phyloP scores from a whole-genome alignment of 1,139 yeast species.

The Candida frijolesensis region DNA sequence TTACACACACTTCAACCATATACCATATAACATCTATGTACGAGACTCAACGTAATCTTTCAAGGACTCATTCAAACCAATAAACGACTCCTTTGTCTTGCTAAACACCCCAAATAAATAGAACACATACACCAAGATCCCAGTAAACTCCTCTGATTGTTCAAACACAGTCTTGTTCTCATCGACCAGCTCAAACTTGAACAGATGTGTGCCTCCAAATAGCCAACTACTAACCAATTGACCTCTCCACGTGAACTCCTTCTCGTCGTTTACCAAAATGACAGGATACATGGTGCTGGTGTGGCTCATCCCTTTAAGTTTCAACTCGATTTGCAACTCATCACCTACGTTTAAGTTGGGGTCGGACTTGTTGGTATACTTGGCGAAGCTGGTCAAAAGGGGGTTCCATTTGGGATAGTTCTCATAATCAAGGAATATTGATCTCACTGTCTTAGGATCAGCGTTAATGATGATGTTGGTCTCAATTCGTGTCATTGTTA shows the following conservation, averaged over 20 bases:
- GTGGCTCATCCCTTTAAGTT: slow-evolving; percentile 15
- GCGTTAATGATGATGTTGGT: slow-evolving; percentile 19
- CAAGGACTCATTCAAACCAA: slow-evolving; percentile 15
- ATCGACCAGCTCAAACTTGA: slow-evolving; percentile 15
- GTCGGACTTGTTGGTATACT: slow-evolving; percentile 13
- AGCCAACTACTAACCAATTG: slow-evolving; percentile 16
- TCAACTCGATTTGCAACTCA: slow-evolving; percentile 18
- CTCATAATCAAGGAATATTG: slow-evolving; percentile 15
- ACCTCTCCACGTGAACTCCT: slow-evolving; percentile 19
- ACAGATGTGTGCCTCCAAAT: slow-evolving; percentile 18
- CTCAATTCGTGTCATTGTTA: slow-evolving; percentile 11
- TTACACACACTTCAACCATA: too few relatives aligned
- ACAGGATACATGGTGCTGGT: slow-evolving; percentile 17
- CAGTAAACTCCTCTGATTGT: slow-evolving; percentile 19
- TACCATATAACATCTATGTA: background rate
- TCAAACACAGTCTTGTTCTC: slow-evolving; percentile 15
- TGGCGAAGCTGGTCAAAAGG: slow-evolving; percentile 15
- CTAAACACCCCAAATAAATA: slow-evolving; percentile 14
- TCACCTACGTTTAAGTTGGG: slow-evolving; percentile 14
- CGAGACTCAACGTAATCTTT: slow-evolving; percentile 15
- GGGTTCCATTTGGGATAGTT: slow-evolving; percentile 20
- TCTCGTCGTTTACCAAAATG: slow-evolving; percentile 11
- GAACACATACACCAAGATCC: slow-evolving; percentile 16
- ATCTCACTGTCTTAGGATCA: slow-evolving; percentile 15
- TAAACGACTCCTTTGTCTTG: slow-evolving; percentile 15